Percentiles rank a stretch among this genome's conserved stretches.
Conservation (phyloP, 2,329 filamentous ascomycete species). For the Gremmenia infestans region DNA sequence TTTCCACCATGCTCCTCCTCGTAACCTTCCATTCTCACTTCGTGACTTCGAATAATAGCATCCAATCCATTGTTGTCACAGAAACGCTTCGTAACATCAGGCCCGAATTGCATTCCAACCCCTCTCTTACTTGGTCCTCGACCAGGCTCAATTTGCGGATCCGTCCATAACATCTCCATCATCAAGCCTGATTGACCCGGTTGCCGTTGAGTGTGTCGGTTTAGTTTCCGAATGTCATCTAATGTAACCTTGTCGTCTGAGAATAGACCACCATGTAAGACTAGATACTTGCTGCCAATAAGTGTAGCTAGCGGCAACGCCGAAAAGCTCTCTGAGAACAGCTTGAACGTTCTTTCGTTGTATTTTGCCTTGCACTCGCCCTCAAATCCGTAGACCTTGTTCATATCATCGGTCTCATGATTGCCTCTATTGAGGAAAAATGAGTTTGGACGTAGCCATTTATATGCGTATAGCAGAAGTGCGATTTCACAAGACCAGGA, state of each 20-base stretch:
- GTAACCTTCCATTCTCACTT: constrained; percentile 98
- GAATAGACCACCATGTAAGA: constrained; percentile 91
- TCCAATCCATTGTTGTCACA: constrained; percentile 94
- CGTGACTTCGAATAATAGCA: constrained; percentile 93
- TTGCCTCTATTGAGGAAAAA: constrained; percentile 98
- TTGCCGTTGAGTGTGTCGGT: constrained; percentile 85
- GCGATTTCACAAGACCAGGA: constrained; percentile 99
- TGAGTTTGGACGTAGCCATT: constrained; percentile 80
- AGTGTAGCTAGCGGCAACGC: constrained; percentile 87
- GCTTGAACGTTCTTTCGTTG: constrained; percentile 84
- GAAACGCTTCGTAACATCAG: constrained; percentile 92
- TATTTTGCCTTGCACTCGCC: constrained; percentile 98
- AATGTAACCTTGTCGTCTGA: constrained; percentile 89
- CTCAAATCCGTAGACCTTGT: constrained; percentile 96
- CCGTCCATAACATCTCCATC: constrained; percentile 99
- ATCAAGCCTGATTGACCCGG: constrained; percentile 91
- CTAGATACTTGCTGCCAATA: constrained; percentile 84
- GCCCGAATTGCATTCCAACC: constrained; percentile 93
- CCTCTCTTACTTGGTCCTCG: constrained; percentile 94
- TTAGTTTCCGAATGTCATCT: constrained; percentile 89
- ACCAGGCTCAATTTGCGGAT: constrained; percentile 80
- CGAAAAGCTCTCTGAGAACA: constrained; percentile 98
- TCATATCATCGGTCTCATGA: constrained; percentile 99
- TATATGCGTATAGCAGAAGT: constrained; percentile 89
- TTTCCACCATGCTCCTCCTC: constrained; percentile 94